Evolutionary conservation across 306 rosid species (phyloP), one percentile per base, ranked within the genome.

Genomic region (Prunus mira): DNA sequence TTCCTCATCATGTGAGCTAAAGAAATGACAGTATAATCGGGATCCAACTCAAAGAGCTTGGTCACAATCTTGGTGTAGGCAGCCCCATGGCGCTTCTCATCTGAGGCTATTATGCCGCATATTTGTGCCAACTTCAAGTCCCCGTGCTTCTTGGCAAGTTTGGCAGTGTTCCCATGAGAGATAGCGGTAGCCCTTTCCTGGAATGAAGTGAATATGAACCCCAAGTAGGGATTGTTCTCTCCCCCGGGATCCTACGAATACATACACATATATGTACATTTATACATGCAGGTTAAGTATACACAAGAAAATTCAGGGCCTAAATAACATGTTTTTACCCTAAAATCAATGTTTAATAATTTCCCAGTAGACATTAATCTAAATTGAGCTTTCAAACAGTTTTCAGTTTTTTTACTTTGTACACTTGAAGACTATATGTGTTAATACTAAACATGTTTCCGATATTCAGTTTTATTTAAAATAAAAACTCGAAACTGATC

Each of bases 1-100:
- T 91, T 93, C 89, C 88, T 89, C 98, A 93, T 93, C 96, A 93
- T 93, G 86, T 91, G 95, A n/a, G 96, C 95, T 78, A 93, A 93
- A 1, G 93, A 88, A 64, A 80, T 4, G 0, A 93, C 89, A 8
- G 96, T 86, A 27, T 89, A 96, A 76, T 93, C 93, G 3, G 96
- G 95, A 78, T 93, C 98, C 28, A 93, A 66, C 88, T 91, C 96
- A 76, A 91, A 89, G 58, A 93, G 87, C 95, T 93, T 93, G 57
- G 91, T 95, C 12, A 80, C 95, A 9, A 91, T 93, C 86, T 91
- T 93, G 51, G 98, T 93, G 84, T 93, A 93, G 52, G 98, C 98
- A 17, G 95, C 89, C 84, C 91, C 98, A 10, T 93, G 98, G 66
- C 98, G 96, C 85, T 85, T 93, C 90, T 93, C 98, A 58, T 93